Base-by-base conservation (phyloP, 2,329 filamentous ascomycete species). In the Diaporthe australafricana region DNA sequence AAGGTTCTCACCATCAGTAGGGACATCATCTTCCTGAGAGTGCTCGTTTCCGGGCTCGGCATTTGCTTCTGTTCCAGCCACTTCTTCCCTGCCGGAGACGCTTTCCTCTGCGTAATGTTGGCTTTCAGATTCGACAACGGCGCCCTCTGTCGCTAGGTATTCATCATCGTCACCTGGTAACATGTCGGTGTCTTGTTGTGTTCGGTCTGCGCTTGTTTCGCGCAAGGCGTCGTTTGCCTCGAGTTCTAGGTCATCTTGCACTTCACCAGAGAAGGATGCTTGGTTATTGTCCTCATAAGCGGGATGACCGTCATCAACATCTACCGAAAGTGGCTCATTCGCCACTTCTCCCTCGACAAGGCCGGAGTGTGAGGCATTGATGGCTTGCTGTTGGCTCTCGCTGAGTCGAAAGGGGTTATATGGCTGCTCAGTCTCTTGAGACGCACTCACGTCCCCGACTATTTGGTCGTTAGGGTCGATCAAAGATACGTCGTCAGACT, bases 1-100 rank as follows among this genome's bases (percentile, higher is more conserved):
- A 27, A 38, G 35, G 20, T 60, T 52, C 72, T 73, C 70, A 73
- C 72, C 72, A 53, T 73, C 65, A 62, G 30, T 69, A 48, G 32
- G 32, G 52, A 56, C 70, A 17, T 72, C 55, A 35, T 40, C 57
- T 25, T 67, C 65, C 57, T 60, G 48, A n/a, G 67, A 38, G 2
- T 66, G 16, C 4, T 62, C 45, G n/a, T 52, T 53, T 38, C 17
- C 56, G 50, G 56, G 25, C 30, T 52, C 70, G 17, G 69, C 47
- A 20, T 67, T 52, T 30, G 50, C 42, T 12, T 70, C 52, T 17
- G 38, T 40, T 30, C 47, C 25, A 30, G 25, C 17, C 16, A 53
- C 40, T 60, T 69, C 53, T n/a, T 50, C 65, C 11, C 47, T 20
- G 47, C 9, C 20, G 11, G 47, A 9, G 11, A 38, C 22, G 6